These are phyloP conservation scores for Neohortaea acidophila DNA, from an alignment of 495 filamentous ascomycete species.

Conservation along the genomic window DNA sequence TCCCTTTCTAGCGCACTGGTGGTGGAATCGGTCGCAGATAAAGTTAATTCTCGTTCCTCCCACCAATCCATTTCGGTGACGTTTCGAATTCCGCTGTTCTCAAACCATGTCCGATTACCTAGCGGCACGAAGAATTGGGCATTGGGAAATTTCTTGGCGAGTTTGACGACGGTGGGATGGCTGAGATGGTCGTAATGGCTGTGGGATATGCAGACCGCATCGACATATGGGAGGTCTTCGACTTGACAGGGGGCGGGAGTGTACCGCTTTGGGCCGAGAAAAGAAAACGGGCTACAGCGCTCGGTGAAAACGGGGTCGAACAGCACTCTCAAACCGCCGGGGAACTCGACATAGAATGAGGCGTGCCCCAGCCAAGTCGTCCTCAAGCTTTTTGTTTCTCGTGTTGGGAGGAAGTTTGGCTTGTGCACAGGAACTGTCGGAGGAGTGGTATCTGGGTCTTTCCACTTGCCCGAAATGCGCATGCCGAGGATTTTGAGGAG, in stretches of 20 bases:
- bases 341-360: constrained; percentile 88
- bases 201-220: constrained; percentile 82
- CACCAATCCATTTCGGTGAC: constrained; percentile 95
- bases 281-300: constrained; percentile 63
- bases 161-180: constrained; percentile 52
- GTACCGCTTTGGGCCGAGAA: constrained; percentile 63
- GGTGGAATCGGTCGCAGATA: constrained; percentile 30
- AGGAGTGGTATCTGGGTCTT: constrained; percentile 46
- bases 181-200: constrained; percentile 92
- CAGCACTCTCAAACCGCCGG: constrained; percentile 69
- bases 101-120: constrained; percentile 82
- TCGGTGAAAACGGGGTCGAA: constrained; percentile 93
- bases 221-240: constrained; percentile 65
- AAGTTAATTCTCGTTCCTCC: constrained; percentile 59
- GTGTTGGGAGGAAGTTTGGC: constrained; percentile 53
- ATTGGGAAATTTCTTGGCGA: constrained; percentile 56
- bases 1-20: no score
- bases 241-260: constrained; percentile 66
- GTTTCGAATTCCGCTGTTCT: constrained; percentile 43
- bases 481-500: constrained; percentile 30
- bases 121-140: constrained; percentile 82
- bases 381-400: constrained; percentile 45
- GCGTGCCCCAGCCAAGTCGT: constrained; percentile 97
- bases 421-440: constrained; percentile 52
- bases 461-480: constrained; percentile 40